Conservation (phyloP, 257 asterid species). For the Solanum virginianum region DNA sequence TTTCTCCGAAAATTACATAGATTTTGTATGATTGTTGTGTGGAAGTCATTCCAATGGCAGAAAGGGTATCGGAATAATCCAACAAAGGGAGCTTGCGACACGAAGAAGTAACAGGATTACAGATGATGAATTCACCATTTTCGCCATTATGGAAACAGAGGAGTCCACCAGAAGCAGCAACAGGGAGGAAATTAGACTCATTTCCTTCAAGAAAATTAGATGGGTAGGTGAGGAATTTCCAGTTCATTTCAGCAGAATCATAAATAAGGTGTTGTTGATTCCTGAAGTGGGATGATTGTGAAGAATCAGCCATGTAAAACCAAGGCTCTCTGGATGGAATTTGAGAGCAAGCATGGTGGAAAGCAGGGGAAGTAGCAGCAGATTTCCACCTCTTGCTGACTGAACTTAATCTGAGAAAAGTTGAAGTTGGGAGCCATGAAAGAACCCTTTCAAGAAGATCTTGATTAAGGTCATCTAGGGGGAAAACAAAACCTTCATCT, state of each 20-base stretch:
- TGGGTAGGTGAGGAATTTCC: conserved; percentile 34
- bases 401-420: conserved; percentile 36
- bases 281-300: conserved; percentile 1
- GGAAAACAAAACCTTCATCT: conserved; percentile 9
- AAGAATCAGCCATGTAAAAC: conserved; percentile 63
- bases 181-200: conserved; percentile 31
- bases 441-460: conserved; percentile 79
- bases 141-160: conserved; percentile 35
- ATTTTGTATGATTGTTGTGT: conserved; percentile 25
- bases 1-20: conserved; percentile 34
- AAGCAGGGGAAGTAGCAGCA: conserved; percentile 40
- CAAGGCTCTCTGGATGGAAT: conserved; percentile 57
- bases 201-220: conserved; percentile 3
- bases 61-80: conserved; percentile 4
- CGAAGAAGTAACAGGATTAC: conserved; percentile 45
- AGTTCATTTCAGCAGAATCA: conserved; percentile 47
- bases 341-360: conserved; percentile 48
- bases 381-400: conserved; percentile 90
- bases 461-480: conserved; percentile 57
- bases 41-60: conserved; percentile 53
- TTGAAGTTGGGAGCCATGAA: conserved; percentile 69
- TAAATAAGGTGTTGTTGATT: conserved; percentile 19
- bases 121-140: conserved; percentile 21
- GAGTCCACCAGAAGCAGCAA: conserved; percentile 69
- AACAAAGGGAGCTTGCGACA: conserved; percentile 13